Percentiles rank a stretch among this genome's conserved stretches.
Conservation (phyloP, 2,329 filamentous ascomycete species). For the Pseudogymnoascus sp. region DNA sequence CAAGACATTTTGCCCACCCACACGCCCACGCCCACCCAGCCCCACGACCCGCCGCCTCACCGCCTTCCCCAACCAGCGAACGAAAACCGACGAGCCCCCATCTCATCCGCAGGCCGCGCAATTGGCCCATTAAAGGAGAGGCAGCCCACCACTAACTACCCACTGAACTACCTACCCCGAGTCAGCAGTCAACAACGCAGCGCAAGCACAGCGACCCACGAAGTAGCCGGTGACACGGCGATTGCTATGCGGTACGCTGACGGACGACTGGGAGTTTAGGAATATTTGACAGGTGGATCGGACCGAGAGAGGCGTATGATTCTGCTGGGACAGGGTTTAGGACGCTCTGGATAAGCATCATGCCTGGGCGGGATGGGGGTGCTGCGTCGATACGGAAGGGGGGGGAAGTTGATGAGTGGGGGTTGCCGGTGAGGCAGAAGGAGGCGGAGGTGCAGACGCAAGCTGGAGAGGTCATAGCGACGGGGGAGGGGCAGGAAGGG, state of each 20-base stretch:
- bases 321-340: background rate
- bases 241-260: background rate
- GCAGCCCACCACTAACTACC: too few relatives aligned
- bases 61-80: slow-evolving; percentile 3
- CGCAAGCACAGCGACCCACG: background rate
- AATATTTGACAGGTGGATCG: background rate
- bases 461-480: background rate
- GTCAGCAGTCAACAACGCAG: background rate
- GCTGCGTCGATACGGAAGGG: slow-evolving; percentile 23
- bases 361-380: slow-evolving; percentile 19
- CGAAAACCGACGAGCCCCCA: background rate
- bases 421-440: slow-evolving; percentile 11
- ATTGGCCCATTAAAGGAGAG: background rate
- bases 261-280: background rate
- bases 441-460: background rate
- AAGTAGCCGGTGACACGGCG: background rate
- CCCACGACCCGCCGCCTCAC: background rate
- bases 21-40: background rate
- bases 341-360: background rate
- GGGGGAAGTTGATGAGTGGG: slow-evolving; percentile 21
- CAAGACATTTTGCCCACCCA: background rate
- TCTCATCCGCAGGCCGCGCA: background rate
- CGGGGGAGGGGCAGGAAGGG: background rate
- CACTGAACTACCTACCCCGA: background rate
- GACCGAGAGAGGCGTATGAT: background rate